Base-by-base conservation (phyloP, 2,329 filamentous ascomycete species). In the Clonostachys chloroleuca region DNA sequence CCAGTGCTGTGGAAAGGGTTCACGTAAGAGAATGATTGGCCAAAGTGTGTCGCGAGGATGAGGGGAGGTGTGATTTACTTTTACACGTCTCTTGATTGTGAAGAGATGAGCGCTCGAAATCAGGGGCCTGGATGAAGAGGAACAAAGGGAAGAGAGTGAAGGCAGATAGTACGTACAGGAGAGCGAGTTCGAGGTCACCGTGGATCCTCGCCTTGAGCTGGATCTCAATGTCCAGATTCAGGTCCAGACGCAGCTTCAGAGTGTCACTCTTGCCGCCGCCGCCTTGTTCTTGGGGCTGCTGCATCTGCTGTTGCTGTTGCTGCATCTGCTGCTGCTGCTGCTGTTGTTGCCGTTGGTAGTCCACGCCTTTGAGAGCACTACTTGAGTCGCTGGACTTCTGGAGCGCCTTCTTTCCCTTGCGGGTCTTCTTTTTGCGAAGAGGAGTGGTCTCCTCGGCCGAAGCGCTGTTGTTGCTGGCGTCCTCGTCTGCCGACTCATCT, bases 161-260 rank as follows among this genome's bases (percentile, higher is more conserved):
- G 46, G 35, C 12, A 24, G 34, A 16, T 42, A 37, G 12, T 12
- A 73, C 75, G 66, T 69, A 80, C 75, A 80, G 68, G 56, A 94
- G 75, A 53, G 84, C 86, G 54, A 94, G 67, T 34, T 88, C 91
- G 53, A 95, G 69, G 69, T 95, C 90, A 60, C 90, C 90, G 58
- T 91, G 84, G 54, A 94, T 91, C 65, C 86, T 85, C 17, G 89
- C 89, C 75, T 94, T 94, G 51, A 94, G 77, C 58, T 90, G 86
- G 51, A 94, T 88, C 66, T 94, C 89, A 44, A 94, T 78, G 55
- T 94, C 89, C 48, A 94, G 73, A 65, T 94, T 94, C 48, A 91
- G 74, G 60, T 94, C 89, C 18, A 94, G 70, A 36, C 84, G 79
- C 56, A 94, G 66, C 62, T 47, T 40, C n/a, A 64, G 52, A 37